Evolutionary conservation across 1,284 basidiomycete species (phyloP).

Genomic region (Pholiota adiposa): DNA sequence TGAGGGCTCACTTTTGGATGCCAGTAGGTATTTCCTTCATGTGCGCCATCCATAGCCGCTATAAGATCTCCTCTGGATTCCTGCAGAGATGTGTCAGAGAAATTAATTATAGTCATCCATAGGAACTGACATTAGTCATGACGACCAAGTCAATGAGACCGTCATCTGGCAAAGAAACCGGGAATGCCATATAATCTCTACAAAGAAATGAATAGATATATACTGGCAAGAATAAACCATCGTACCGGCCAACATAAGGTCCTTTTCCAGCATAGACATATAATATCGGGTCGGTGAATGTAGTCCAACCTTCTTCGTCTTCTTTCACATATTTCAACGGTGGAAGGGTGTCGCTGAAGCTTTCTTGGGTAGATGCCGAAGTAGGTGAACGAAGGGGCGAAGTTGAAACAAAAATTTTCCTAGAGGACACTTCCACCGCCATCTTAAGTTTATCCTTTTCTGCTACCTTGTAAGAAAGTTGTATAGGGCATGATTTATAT

Average conservation of each 20-base stretch:
- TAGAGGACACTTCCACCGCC: conserved; percentile 48
- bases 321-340: conserved; percentile 44
- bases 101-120: neutral
- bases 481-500: conserved; percentile 70
- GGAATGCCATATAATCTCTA: conserved; percentile 87
- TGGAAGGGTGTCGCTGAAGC: conserved; percentile 39
- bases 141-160: conserved; percentile 81
- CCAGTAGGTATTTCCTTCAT: conserved; percentile 74
- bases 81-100: conserved; percentile 37
- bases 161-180: conserved; percentile 78
- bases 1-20: conserved; percentile 55
- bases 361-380: conserved; percentile 20
- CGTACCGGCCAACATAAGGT: conserved; percentile 69
- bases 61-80: conserved; percentile 62
- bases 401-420: conserved; percentile 16
- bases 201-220: neutral
- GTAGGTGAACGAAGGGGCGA: conserved; percentile 14
- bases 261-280: conserved; percentile 78
- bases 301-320: conserved; percentile 68
- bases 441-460: conserved; percentile 78
- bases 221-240: neutral
- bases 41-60: conserved; percentile 67
- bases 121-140: conserved; percentile 59
- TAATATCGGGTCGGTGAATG: conserved; percentile 69
- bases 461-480: conserved; percentile 73